Evolutionary conservation across 176 grass and related monocot species (phyloP).

Genomic region (Echinochloa phyllopogon): DNA sequence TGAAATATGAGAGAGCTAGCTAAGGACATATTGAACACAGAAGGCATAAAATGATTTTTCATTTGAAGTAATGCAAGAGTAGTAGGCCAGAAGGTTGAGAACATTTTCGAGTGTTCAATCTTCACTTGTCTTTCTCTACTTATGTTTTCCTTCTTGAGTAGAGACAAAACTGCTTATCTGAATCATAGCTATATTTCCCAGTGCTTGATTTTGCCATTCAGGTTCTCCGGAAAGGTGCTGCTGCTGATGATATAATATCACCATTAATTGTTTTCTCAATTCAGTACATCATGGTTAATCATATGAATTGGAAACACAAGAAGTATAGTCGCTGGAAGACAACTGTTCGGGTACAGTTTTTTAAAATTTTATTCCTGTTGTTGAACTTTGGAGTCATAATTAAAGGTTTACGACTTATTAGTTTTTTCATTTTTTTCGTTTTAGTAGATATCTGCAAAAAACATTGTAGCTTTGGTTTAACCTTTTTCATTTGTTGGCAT

Average conservation of each 20-base stretch:
- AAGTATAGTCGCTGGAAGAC: conserved; percentile 68
- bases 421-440: not conserved
- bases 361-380: not conserved
- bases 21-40: not conserved
- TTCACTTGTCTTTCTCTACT: conserved; percentile 5
- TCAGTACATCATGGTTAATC: conserved; percentile 88
- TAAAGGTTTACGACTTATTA: not conserved
- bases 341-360: conserved; percentile 67
- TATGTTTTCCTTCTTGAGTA: not conserved
- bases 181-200: conserved; percentile 52
- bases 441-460: conserved; percentile 1
- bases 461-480: conserved; percentile 10
- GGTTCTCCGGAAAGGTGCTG: conserved; percentile 74
- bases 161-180: conserved; percentile 31
- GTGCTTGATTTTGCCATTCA: conserved; percentile 91
- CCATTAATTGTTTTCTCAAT: conserved; percentile 73
- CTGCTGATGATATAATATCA: conserved; percentile 63
- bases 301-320: conserved; percentile 92
- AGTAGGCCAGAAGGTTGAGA: not conserved
- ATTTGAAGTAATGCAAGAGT: not conserved
- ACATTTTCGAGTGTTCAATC: not conserved
- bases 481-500: conserved; percentile 17
- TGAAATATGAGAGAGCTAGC: not conserved
- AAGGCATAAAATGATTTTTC: not conserved
- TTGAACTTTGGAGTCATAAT: not conserved